Conservation (phyloP, 441 rosid species). For the Arabidopsis hybrid region DNA sequence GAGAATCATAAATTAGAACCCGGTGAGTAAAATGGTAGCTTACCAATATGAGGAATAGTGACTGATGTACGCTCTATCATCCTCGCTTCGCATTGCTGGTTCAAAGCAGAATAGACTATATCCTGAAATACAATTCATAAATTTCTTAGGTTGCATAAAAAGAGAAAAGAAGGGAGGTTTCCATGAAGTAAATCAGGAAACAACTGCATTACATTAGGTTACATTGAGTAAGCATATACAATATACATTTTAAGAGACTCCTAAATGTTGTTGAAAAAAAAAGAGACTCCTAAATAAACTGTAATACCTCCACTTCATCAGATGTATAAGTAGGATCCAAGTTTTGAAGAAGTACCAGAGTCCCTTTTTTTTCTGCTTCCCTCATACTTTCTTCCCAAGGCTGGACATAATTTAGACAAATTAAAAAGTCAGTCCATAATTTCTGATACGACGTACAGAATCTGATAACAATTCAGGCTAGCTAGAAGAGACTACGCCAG, state of each 20-base stretch:
- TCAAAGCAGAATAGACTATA: conserved; percentile 68
- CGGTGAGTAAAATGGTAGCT: conserved; percentile 30
- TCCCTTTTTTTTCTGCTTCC: conserved; percentile 57
- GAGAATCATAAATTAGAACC: conserved; percentile 15
- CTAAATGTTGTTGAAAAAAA: no score
- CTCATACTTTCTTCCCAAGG: conserved; percentile 76
- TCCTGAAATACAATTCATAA: conserved; percentile 52
- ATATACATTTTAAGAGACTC: background rate
- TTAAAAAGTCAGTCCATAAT: conserved; percentile 34
- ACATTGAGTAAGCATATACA: conserved; percentile 12
- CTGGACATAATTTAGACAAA: conserved; percentile 48
- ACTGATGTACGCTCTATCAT: conserved; percentile 58
- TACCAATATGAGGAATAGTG: conserved; percentile 70
- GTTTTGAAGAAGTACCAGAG: conserved; percentile 73
- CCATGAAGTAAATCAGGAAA: conserved; percentile 24
- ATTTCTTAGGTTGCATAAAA: conserved; percentile 11
- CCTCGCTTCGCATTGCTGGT: conserved; percentile 71
- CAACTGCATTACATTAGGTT: background rate
- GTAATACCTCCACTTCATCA: conserved; percentile 72
- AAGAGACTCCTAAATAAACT: conserved; percentile 21
- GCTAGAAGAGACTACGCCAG: conserved; percentile 19
- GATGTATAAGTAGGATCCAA: conserved; percentile 77
- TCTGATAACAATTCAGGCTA: conserved; percentile 21
- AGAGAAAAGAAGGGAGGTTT: conserved; percentile 4
- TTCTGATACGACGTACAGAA: conserved; percentile 10